These are phyloP conservation scores for Ilyonectria destructans DNA, from an alignment of 2,329 filamentous ascomycete species.

Conservation along the genomic window DNA sequence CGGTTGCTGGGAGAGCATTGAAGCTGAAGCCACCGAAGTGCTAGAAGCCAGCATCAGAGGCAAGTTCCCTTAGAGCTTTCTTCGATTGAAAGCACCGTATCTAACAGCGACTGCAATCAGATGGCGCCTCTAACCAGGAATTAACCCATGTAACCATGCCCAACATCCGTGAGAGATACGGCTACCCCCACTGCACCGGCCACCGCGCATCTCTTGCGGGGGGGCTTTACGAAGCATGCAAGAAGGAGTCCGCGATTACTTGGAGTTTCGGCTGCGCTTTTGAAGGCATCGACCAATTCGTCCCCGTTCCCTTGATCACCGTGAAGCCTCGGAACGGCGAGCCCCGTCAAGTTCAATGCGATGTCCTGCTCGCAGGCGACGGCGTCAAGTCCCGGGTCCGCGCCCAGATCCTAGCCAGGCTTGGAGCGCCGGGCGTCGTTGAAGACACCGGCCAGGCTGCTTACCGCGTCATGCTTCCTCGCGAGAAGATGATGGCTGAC, in stretches of 20 bases:
- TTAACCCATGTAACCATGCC: slow-evolving; percentile 80
- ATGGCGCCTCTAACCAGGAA: slow-evolving; percentile 79
- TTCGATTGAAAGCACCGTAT: too few species aligned
- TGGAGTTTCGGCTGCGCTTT: slow-evolving; percentile 78
- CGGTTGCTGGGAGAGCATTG: slow-evolving; percentile 82
- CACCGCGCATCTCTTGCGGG: slow-evolving; percentile 82
- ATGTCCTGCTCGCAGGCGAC: slow-evolving; percentile 69
- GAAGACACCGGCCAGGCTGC: slow-evolving; percentile 83
- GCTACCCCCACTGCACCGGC: slow-evolving; percentile 85
- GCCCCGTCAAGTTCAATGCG: slow-evolving; percentile 68
- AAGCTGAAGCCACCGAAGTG: slow-evolving; percentile 79
- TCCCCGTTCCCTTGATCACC: slow-evolving; percentile 73
- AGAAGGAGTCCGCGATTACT: slow-evolving; percentile 72
- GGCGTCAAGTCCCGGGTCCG: slow-evolving; percentile 70
- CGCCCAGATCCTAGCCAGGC: slow-evolving; percentile 68
- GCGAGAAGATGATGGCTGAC: slow-evolving; percentile 77
- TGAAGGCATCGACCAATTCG: slow-evolving; percentile 71
- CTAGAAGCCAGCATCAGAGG: slow-evolving; percentile 81
- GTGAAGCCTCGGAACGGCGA: slow-evolving; percentile 71
- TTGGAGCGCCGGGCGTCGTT: slow-evolving; percentile 69
- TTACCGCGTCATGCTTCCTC: slow-evolving; percentile 84
- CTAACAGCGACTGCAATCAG: slow-evolving; percentile 50
- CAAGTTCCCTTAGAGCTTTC: slow-evolving; percentile 52
- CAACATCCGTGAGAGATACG: slow-evolving; percentile 78
- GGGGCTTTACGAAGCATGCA: slow-evolving; percentile 80